phyloP scores from a whole-genome alignment of 1,139 yeast species.

The Blastobotrys raffinosifermentans region DNA sequence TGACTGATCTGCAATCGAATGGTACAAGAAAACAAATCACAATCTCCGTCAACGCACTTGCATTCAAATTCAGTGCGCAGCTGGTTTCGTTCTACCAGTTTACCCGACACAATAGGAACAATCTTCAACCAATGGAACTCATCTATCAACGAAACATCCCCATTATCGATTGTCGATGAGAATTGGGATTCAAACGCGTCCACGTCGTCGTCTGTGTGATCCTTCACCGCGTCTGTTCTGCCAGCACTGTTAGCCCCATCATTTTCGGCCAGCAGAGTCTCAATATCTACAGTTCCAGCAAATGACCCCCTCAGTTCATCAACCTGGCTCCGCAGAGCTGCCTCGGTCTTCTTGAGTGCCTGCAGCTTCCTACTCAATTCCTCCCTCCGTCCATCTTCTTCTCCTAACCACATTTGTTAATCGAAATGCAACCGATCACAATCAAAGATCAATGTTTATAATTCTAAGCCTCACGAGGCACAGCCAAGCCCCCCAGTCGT shows the following conservation, averaged over 20 bases:
- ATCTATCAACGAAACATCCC: conserved; percentile 7
- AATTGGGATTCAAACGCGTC: neutral
- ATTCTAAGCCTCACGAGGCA: no score
- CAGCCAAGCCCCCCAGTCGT: no score
- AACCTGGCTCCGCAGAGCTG: neutral
- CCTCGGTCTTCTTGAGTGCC: neutral
- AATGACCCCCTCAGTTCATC: neutral
- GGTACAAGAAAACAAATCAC: conserved; percentile 14
- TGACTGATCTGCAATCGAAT: conserved; percentile 15
- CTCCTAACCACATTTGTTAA: no score
- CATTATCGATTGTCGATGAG: neutral
- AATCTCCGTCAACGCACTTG: conserved; percentile 10
- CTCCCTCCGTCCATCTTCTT: no score
- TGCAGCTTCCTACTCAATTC: neutral
- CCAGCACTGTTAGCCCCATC: conserved; percentile 3
- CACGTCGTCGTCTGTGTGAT: conserved; percentile 8
- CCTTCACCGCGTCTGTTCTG: conserved; percentile 1
- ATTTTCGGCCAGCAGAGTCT: neutral
- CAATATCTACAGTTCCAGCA: neutral
- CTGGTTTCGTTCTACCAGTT: conserved; percentile 10
- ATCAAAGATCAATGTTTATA: no score
- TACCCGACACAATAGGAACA: conserved; percentile 8
- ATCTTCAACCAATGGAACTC: conserved; percentile 20
- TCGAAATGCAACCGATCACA: no score
- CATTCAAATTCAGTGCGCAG: conserved; percentile 16